A percentile compares a stretch with the other conserved stretches of the same genome.
Evolutionary conservation across 352 stramenopile genomes (phyloP).

Genomic region (Phytopythium kandeliae): DNA sequence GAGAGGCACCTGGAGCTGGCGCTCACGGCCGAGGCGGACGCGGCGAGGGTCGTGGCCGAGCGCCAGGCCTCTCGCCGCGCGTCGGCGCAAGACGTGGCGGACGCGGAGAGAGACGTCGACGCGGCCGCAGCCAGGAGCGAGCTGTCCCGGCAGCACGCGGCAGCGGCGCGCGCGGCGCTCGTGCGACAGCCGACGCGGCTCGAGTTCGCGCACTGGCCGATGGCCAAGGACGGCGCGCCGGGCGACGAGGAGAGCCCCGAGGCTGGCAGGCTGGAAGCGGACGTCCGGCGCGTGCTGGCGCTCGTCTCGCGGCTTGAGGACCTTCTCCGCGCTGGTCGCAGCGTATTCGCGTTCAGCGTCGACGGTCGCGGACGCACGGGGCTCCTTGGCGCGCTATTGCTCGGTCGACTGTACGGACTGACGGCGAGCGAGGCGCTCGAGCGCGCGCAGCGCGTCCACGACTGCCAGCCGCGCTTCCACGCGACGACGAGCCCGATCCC

Average conservation of each 20-base stretch:
- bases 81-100: conserved; percentile 8
- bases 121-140: conserved; percentile 16
- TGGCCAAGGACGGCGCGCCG: conserved; percentile 33
- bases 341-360: conserved; percentile 74
- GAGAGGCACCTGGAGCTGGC: conserved; percentile 40
- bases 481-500: not conserved
- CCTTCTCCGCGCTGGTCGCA: conserved; percentile 38
- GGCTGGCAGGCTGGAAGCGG: not conserved
- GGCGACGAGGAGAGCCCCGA: not conserved
- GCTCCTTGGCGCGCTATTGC: conserved; percentile 54
- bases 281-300: not conserved
- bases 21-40: conserved; percentile 9
- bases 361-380: conserved; percentile 66
- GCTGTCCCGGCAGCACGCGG: conserved; percentile 38
- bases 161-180: conserved; percentile 28
- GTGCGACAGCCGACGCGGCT: conserved; percentile 33
- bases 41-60: too few relatives aligned
- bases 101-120: conserved; percentile 11
- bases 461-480: conserved; percentile 45
- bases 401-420: conserved; percentile 70
- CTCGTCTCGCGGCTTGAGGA: conserved; percentile 26
- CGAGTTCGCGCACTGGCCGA: conserved; percentile 48
- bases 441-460: conserved; percentile 55
- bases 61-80: conserved; percentile 2
- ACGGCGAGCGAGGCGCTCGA: conserved; percentile 49